Conservation (phyloP, 129 eudicot species). For the Lonicera japonica region DNA sequence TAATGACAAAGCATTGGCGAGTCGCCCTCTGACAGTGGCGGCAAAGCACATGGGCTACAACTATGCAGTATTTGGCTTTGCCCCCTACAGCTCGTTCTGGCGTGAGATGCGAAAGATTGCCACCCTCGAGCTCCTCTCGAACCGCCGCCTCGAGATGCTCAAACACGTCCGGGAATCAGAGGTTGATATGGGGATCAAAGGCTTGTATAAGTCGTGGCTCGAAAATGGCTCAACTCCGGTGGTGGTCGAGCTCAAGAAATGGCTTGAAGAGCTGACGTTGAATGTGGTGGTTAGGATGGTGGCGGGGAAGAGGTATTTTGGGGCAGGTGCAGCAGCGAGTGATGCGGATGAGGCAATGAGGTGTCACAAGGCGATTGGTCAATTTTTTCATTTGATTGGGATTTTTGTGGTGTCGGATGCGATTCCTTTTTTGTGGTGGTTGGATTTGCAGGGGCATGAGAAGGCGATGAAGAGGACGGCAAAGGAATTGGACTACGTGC, state of each 20-base stretch:
- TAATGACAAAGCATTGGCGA: constrained; percentile 19
- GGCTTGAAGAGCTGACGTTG: constrained; percentile 10
- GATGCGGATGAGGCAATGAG: constrained; percentile 12
- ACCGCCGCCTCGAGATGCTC: constrained; percentile 23
- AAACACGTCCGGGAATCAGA: constrained; percentile 19
- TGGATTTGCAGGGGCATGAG: constrained; percentile 23
- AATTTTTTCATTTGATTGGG: constrained; percentile 6
- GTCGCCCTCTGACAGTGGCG: constrained; percentile 6
- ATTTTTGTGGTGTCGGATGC: constrained; percentile 16
- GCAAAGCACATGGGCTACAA: constrained; percentile 19
- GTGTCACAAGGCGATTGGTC: neutral
- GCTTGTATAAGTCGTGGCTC: constrained; percentile 11
- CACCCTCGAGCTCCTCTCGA: constrained; percentile 27
- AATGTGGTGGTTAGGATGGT: constrained; percentile 16
- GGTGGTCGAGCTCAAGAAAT: constrained; percentile 6
- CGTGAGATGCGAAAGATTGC: constrained; percentile 21
- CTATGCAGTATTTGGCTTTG: constrained; percentile 21
- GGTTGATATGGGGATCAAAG: constrained; percentile 8
- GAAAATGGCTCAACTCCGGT: neutral
- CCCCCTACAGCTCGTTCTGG: constrained; percentile 32
- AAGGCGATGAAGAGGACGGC: constrained; percentile 21
- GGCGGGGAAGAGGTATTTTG: constrained; percentile 17
- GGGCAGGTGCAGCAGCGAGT: neutral
- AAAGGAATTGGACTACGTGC: constrained; percentile 14
- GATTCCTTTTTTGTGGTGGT: constrained; percentile 13